Percentiles rank a stretch among this genome's conserved stretches.
These are phyloP conservation scores for Solanum pinnatisectum DNA, from an alignment of 257 asterid species.

Conservation along the genomic window DNA sequence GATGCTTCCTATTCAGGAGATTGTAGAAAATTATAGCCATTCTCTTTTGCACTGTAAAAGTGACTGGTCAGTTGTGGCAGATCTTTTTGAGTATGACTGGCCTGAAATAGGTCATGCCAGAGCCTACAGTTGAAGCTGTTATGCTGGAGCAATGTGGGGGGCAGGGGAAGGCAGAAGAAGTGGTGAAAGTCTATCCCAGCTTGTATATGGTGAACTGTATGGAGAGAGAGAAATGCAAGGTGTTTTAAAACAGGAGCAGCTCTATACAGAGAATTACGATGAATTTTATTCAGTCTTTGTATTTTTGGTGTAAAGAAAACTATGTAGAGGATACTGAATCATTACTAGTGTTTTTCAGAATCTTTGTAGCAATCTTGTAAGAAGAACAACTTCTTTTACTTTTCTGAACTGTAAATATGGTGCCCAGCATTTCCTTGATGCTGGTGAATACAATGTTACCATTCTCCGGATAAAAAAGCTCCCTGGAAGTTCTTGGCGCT, in stretches of 20 bases:
- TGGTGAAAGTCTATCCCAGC: neutral
- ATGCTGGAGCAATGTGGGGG: neutral
- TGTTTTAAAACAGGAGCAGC: neutral
- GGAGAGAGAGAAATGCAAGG: neutral
- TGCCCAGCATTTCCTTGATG: neutral
- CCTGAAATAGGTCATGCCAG: neutral
- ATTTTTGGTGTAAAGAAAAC: neutral
- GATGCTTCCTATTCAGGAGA: neutral
- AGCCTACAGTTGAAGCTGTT: neutral
- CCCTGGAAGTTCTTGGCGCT: neutral
- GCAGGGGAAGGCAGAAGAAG: neutral
- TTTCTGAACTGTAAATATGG: neutral
- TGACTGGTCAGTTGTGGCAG: neutral
- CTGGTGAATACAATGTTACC: neutral
- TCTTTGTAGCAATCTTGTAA: neutral
- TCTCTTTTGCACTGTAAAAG: neutral
- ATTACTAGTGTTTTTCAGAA: neutral
- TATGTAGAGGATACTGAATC: neutral
- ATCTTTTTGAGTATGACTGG: neutral
- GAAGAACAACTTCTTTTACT: neutral
- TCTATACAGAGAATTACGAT: neutral
- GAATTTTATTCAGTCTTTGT: neutral
- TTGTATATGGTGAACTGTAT: neutral
- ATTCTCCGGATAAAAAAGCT: neutral
- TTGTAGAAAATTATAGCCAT: neutral